phyloP scores from a whole-genome alignment of 2,329 filamentous ascomycete genomes.

The Grosmannia penicillata region DNA sequence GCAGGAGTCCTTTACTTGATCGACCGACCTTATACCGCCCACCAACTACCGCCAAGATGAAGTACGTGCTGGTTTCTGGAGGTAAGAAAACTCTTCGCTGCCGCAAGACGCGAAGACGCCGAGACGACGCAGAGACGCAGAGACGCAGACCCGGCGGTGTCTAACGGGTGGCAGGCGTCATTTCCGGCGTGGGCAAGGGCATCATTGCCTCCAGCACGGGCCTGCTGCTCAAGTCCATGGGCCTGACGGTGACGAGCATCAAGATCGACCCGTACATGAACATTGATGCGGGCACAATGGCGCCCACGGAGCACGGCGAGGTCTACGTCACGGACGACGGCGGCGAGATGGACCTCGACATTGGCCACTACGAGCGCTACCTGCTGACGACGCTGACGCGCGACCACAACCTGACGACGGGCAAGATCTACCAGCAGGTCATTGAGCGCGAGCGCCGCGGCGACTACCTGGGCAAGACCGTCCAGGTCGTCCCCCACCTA shows the following conservation, averaged over 20 bases:
- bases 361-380: conserved; percentile 50
- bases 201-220: conserved; percentile 23
- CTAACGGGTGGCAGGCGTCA: conserved; percentile 8
- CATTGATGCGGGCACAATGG: conserved; percentile 20
- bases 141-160: not conserved
- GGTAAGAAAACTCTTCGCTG: conserved; percentile 6
- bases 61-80: conserved; percentile 14
- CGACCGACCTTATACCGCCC: too few relatives aligned
- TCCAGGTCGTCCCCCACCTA: conserved; percentile 85
- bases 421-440: conserved; percentile 87
- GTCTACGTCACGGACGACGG: conserved; percentile 79
- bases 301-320: conserved; percentile 54
- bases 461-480: conserved; percentile 77
- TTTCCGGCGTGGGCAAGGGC: conserved; percentile 13
- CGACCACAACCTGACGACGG: conserved; percentile 94
- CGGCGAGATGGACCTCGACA: conserved; percentile 46
- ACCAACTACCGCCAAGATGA: conserved; percentile 11
- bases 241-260: conserved; percentile 50
- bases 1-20: too few relatives aligned
- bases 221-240: conserved; percentile 64
- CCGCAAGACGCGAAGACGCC: not conserved
- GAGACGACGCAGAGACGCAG: not conserved
- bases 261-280: conserved; percentile 38
- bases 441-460: conserved; percentile 52
- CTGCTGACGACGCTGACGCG: conserved; percentile 66